These are phyloP conservation scores for Corrigiola litoralis DNA, from an alignment of 179 eudicot genomes.

Conservation along the genomic window DNA sequence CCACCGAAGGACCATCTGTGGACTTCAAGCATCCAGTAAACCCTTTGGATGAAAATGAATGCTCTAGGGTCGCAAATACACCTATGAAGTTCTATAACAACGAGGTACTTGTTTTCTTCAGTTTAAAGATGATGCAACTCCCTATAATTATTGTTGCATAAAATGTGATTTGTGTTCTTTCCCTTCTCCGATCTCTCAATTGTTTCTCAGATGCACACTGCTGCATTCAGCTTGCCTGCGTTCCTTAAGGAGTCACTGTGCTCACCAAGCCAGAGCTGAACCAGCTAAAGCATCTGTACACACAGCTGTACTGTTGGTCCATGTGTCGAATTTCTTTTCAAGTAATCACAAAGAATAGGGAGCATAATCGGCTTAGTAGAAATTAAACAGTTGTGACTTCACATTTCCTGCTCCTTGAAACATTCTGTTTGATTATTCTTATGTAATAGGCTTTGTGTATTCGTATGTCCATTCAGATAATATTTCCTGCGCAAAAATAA, in stretches of 20 bases:
- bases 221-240: conserved; percentile 24
- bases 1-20: conserved; percentile 34
- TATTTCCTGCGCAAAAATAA: too few species aligned
- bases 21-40: conserved; percentile 34
- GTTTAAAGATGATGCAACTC: too few species aligned
- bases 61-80: conserved; percentile 18
- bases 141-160: not conserved
- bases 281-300: too few species aligned
- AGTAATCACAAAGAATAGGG: too few species aligned
- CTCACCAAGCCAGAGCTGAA: conserved; percentile 4
- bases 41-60: conserved; percentile 21
- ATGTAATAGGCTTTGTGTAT: too few species aligned
- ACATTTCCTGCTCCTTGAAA: too few species aligned
- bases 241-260: conserved; percentile 9
- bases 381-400: too few species aligned
- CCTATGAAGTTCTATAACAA: conserved; percentile 34
- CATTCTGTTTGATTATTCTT: too few species aligned
- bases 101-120: conserved; percentile 6
- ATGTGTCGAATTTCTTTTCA: too few species aligned
- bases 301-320: too few species aligned
- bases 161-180: not conserved
- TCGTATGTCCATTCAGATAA: too few species aligned
- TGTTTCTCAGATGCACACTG: conserved; percentile 24
- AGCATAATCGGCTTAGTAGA: too few species aligned
- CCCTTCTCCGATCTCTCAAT: not conserved